phyloP scores from a whole-genome alignment of 2,329 filamentous ascomycete species.

The Diplodia corticola region DNA sequence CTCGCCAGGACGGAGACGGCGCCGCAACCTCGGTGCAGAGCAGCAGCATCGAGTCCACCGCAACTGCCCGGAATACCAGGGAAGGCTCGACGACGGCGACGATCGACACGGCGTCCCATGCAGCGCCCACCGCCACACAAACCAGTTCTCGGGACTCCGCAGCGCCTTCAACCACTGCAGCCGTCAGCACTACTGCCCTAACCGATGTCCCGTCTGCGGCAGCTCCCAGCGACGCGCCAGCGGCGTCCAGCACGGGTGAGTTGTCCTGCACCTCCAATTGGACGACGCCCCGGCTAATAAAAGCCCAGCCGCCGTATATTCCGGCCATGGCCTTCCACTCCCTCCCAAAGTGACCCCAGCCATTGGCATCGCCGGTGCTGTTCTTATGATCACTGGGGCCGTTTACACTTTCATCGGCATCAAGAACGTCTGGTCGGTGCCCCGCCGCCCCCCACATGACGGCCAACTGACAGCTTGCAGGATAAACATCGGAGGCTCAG shows the following conservation, averaged over 20 bases:
- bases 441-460: not conserved
- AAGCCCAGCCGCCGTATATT: conserved; percentile 17
- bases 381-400: conserved; percentile 72
- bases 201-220: conserved; percentile 28
- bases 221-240: conserved; percentile 26
- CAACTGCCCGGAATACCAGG: not conserved
- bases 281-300: not conserved
- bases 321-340: conserved; percentile 61
- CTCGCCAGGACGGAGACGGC: not conserved
- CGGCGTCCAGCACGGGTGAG: conserved; percentile 31
- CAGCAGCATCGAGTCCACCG: not conserved
- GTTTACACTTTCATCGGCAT: conserved; percentile 76
- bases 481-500: conserved; percentile 58
- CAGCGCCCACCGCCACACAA: not conserved
- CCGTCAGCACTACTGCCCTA: conserved; percentile 15
- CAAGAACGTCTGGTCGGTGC: conserved; percentile 65
- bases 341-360: conserved; percentile 75
- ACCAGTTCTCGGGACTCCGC: conserved; percentile 7
- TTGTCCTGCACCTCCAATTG: conserved; percentile 11
- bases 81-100: not conserved
- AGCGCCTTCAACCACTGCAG: not conserved
- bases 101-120: not conserved
- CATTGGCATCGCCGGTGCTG: conserved; percentile 73
- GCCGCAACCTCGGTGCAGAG: not conserved
- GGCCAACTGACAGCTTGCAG: conserved; percentile 31